Evolutionary conservation across 345 rosid genomes (phyloP).

Genomic region (Boechera stricta): DNA sequence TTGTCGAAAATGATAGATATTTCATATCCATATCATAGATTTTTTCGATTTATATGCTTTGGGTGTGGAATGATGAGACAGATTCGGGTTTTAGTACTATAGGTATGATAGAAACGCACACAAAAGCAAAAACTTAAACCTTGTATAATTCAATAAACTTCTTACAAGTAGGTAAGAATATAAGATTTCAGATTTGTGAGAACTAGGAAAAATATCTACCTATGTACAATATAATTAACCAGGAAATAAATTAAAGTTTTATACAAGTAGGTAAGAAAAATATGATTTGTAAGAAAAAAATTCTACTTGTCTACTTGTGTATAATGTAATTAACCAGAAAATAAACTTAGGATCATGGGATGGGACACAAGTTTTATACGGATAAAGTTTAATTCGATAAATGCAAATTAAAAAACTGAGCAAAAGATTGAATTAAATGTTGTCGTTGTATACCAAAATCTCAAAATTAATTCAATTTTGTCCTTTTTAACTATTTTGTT

Average conservation of each 20-base stretch:
- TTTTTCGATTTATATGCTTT: constrained; percentile 18
- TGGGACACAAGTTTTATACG: too few species aligned
- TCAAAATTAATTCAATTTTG: background rate
- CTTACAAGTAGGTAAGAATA: background rate
- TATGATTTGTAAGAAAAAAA: background rate
- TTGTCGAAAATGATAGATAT: too few species aligned
- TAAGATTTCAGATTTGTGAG: too few species aligned
- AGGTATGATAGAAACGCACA: background rate
- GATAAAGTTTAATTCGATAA: too few species aligned
- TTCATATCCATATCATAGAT: background rate
- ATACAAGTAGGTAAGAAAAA: constrained; percentile 25
- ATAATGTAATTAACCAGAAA: background rate
- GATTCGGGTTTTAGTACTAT: background rate
- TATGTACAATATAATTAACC: too few species aligned
- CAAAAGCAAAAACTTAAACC: constrained; percentile 1
- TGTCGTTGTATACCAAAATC: background rate
- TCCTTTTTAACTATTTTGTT: background rate
- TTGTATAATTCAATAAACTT: background rate
- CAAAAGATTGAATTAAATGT: background rate
- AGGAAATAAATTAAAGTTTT: too few species aligned
- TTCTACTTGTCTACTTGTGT: background rate
- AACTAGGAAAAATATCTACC: too few species aligned
- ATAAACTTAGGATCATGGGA: background rate
- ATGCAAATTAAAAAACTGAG: background rate
- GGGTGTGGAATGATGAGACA: constrained; percentile 2